Percentiles rank a stretch among this genome's conserved stretches.
phyloP scores from a whole-genome alignment of 2,329 filamentous ascomycete species.

The Aureobasidium sp. region DNA sequence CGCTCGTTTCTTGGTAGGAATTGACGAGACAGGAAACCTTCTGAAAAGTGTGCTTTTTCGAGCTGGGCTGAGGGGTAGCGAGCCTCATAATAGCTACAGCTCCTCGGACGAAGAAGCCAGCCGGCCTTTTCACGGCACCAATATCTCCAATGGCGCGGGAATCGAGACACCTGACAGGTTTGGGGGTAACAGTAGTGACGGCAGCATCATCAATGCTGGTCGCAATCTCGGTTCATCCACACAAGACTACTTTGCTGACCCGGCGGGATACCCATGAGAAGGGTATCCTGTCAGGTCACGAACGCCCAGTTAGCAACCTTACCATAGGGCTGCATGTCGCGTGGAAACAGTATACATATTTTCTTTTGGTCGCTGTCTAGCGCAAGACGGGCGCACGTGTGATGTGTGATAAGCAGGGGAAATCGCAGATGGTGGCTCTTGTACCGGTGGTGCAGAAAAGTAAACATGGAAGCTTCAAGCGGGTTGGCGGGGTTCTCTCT shows the following conservation, averaged over 20 bases:
- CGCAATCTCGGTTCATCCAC: background rate
- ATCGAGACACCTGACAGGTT: background rate
- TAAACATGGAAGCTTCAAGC: background rate
- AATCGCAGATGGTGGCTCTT: background rate
- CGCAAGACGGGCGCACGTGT: background rate
- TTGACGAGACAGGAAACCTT: constrained; percentile 79
- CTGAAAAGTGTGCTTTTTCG: constrained; percentile 60
- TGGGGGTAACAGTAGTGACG: background rate
- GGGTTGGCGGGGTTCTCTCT: background rate
- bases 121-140: background rate
- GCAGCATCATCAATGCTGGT: background rate
- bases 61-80: constrained; percentile 18
- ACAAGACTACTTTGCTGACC: constrained; percentile 8
- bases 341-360: background rate
- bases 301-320: background rate
- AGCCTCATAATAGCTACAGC: background rate
- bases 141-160: background rate
- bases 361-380: background rate
- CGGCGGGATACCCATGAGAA: constrained; percentile 1
- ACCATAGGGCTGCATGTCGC: constrained; percentile 6
- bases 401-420: background rate
- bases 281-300: background rate
- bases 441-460: background rate
- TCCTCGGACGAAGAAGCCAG: background rate
- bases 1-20: constrained; percentile 85